Percentiles rank a stretch among this genome's conserved stretches.
phyloP scores from a whole-genome alignment of 1,139 yeast species.

The Debaryomyces sp. region DNA sequence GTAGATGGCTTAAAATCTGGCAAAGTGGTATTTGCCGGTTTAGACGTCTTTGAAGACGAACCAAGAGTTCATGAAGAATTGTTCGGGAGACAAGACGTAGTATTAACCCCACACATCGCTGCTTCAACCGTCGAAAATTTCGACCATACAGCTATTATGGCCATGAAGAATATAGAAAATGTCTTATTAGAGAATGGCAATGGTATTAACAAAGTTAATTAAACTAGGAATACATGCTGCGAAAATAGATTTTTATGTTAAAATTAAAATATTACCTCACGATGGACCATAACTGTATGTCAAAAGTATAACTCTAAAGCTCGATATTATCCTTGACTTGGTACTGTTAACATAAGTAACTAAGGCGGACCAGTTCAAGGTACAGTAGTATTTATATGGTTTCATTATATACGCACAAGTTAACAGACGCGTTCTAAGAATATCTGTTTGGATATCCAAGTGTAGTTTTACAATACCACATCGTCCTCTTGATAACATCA shows the following conservation, averaged over 20 bases:
- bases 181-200: constrained; percentile 35
- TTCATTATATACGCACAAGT: neutral
- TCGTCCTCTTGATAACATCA: neutral
- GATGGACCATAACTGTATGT: neutral
- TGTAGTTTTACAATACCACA: neutral
- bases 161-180: constrained; percentile 49
- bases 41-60: constrained; percentile 79
- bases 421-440: neutral
- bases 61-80: constrained; percentile 59
- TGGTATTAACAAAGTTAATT: constrained; percentile 42
- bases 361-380: no score
- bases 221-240: constrained; percentile 5
- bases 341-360: neutral
- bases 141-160: constrained; percentile 49
- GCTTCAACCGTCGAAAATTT: constrained; percentile 62
- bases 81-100: constrained; percentile 64
- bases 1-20: constrained; percentile 69
- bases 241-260: neutral
- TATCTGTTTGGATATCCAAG: neutral
- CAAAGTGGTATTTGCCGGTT: constrained; percentile 70
- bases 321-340: neutral
- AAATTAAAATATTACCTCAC: neutral
- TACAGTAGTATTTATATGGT: neutral
- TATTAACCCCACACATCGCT: constrained; percentile 77
- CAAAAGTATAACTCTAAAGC: neutral